A percentile compares a stretch with the other conserved stretches of the same genome.
phyloP scores from a whole-genome alignment of 306 rosid genomes.

The Ormosia emarginata region DNA sequence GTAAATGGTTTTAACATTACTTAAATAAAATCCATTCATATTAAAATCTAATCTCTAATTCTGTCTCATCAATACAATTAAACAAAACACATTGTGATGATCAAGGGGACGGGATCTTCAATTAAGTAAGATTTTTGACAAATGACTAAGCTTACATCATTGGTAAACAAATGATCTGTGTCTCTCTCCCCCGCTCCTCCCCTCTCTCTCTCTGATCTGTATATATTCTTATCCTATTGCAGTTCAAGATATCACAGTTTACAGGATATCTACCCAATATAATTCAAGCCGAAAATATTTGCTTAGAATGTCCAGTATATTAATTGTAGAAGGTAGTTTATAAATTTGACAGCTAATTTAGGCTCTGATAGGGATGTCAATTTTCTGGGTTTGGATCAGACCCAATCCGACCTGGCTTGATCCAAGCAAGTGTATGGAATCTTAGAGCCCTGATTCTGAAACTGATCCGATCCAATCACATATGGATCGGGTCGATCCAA shows the following conservation, averaged over 20 bases:
- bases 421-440: too few relatives aligned
- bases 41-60: not conserved
- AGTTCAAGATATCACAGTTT: not conserved
- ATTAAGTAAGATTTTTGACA: not conserved
- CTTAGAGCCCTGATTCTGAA: too few relatives aligned
- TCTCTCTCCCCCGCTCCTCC: too few relatives aligned
- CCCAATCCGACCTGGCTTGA: too few relatives aligned
- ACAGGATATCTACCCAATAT: not conserved
- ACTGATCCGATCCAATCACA: too few relatives aligned
- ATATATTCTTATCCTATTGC: not conserved
- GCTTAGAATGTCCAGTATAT: not conserved
- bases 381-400: too few relatives aligned
- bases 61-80: not conserved
- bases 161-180: not conserved
- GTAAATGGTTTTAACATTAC: not conserved
- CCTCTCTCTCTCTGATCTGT: not conserved
- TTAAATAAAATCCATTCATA: not conserved
- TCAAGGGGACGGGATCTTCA: not conserved
- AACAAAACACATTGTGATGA: not conserved
- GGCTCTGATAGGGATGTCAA: not conserved
- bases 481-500: too few relatives aligned
- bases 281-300: not conserved
- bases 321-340: not conserved
- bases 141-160: not conserved
- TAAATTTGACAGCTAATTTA: not conserved